Conservation (phyloP, 192 early-diverging fungal species). For the Gaertneriomyces sp. region DNA sequence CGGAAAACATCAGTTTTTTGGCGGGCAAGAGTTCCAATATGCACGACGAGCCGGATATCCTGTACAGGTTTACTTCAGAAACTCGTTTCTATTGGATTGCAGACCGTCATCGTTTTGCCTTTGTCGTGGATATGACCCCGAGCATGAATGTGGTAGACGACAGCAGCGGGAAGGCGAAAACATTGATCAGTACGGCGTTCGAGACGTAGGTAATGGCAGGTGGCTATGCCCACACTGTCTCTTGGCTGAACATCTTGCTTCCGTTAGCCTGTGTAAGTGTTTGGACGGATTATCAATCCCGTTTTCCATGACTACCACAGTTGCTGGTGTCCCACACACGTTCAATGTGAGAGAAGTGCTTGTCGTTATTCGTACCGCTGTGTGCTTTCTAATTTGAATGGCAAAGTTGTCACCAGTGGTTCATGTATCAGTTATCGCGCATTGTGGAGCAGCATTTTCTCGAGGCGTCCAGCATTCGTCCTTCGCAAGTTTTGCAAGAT, state of each 20-base stretch:
- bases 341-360: slow-evolving; percentile 11
- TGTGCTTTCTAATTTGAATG: not conserved
- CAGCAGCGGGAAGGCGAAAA: slow-evolving; percentile 34
- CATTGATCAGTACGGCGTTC: slow-evolving; percentile 39
- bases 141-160: slow-evolving; percentile 55
- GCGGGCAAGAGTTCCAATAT: not conserved
- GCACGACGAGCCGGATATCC: not conserved
- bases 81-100: slow-evolving; percentile 59
- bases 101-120: slow-evolving; percentile 58
- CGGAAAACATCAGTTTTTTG: slow-evolving; percentile 1
- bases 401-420: slow-evolving; percentile 34
- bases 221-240: too few species aligned
- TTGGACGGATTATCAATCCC: slow-evolving; percentile 46
- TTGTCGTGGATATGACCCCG: slow-evolving; percentile 67
- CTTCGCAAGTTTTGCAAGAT: slow-evolving; percentile 25
- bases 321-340: slow-evolving; percentile 13
- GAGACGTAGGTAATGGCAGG: slow-evolving; percentile 38
- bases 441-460: slow-evolving; percentile 38
- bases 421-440: slow-evolving; percentile 45
- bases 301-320: slow-evolving; percentile 37
- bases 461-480: slow-evolving; percentile 26
- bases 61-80: slow-evolving; percentile 51
- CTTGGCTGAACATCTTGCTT: too few species aligned
- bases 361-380: not conserved
- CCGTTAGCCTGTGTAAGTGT: slow-evolving; percentile 42